Base-by-base conservation (phyloP, 805 yeast species). In the Candida hispaniensis region DNA sequence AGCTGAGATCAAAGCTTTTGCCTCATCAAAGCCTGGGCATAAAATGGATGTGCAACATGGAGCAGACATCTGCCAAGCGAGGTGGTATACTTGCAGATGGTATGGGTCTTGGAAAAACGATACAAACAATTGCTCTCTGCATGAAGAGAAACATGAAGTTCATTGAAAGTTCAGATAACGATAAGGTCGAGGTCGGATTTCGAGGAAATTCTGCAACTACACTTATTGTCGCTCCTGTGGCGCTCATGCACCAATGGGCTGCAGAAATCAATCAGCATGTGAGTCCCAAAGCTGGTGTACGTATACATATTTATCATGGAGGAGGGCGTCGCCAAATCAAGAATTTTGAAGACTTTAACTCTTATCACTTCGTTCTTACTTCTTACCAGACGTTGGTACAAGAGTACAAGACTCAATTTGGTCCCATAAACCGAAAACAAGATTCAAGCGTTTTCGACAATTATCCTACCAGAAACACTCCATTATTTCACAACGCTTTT, bases 61-160 rank as follows among this genome's bases (percentile, higher is more conserved):
- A 34, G 9, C 9, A 25, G n/a, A n/a, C n/a, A 10, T 3, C 14
- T 6, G 7, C 10, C 14, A 26, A 14, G 13, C n/a, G 30, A 38
- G 79, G 78, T 20, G 79, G 78, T 4, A 34, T 72, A 10, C 56
- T 79, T 30, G 80, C 86, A 48, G 93, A 79, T 51, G 91, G 77
- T 54, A 80, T 80, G 93, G 93, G 93, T 12, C 59, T 80, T n/a
- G 93, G 93, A 34, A 80, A 80, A 49, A 80, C 93, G 0, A 69
- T 80, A 29, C 93, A 80, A 55, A 70, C 79, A 9, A 59, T 73
- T 19, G 77, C 86, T 0, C 59, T 81, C 20, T 67, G 78, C 39
- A 46, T 74, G 38, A 61, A 69, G 16, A 45, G 43, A 11, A 42
- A 38, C 20, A 7, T 3, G 9, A 25, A 34, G 19, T n/a, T n/a